phyloP scores from a whole-genome alignment of 768 basidiomycete species.

The Mycena olivaceomarginata region DNA sequence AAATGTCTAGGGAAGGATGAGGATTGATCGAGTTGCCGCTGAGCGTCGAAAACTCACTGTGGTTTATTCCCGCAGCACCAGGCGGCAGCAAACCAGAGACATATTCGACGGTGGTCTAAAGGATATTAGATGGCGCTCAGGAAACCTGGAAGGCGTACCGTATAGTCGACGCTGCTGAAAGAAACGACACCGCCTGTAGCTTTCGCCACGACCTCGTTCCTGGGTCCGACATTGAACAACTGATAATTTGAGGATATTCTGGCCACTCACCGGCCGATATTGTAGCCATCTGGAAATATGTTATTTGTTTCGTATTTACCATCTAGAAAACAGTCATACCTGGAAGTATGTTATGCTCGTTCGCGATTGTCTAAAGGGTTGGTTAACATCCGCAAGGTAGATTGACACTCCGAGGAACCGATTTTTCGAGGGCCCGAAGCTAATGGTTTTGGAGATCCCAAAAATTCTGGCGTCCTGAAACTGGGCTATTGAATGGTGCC shows the following conservation, averaged over 20 bases:
- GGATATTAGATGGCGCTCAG: neutral
- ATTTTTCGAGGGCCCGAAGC: too few species aligned
- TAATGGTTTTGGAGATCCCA: too few species aligned
- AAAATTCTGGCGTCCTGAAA: too few species aligned
- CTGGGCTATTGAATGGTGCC: too few species aligned
- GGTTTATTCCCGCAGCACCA: constrained; percentile 64
- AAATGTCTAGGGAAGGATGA: constrained; percentile 57
- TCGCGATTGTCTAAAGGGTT: constrained; percentile 10
- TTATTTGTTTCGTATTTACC: too few species aligned
- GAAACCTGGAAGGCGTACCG: constrained; percentile 54
- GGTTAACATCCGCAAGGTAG: neutral
- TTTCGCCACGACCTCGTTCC: constrained; percentile 29
- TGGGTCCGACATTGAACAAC: neutral
- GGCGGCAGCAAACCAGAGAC: constrained; percentile 64
- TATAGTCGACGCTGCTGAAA: constrained; percentile 52
- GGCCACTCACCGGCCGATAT: constrained; percentile 59
- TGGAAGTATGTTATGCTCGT: too few species aligned
- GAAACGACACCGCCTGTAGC: constrained; percentile 35
- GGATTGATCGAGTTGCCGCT: neutral
- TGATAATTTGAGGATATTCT: neutral
- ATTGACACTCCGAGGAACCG: too few species aligned
- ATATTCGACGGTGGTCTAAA: constrained; percentile 55
- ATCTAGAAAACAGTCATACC: too few species aligned
- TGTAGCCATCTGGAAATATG: constrained; percentile 55
- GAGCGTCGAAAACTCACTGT: constrained; percentile 55